phyloP scores from a whole-genome alignment of 805 yeast species.

The Kodamaea lidongshanica region DNA sequence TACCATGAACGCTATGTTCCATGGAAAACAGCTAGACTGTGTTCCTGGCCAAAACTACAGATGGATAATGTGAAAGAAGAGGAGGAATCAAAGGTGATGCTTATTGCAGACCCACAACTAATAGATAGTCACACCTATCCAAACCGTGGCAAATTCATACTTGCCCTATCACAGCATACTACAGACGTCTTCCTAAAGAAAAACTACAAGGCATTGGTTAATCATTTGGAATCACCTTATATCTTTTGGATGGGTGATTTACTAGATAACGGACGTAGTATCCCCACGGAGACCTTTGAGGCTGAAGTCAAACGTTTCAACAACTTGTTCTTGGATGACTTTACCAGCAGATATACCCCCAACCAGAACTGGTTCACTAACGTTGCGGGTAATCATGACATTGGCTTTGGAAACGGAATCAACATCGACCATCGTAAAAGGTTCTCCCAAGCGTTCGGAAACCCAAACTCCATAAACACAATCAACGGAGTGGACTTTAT shows the following conservation, averaged over 20 bases:
- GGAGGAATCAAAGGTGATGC: conserved; percentile 22
- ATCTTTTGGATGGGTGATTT: conserved; percentile 38
- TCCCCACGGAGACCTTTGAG: conserved; percentile 25
- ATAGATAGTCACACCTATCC: conserved; percentile 42
- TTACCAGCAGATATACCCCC: conserved; percentile 9
- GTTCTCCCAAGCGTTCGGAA: conserved; percentile 28
- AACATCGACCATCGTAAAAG: conserved; percentile 21
- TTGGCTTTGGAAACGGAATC: conserved; percentile 23
- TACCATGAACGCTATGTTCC: conserved; percentile 32
- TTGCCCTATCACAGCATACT: conserved; percentile 34
- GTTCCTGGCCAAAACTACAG: conserved; percentile 25
- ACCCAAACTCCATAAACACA: conserved; percentile 19
- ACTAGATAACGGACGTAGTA: conserved; percentile 36
- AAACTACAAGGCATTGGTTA: conserved; percentile 30
- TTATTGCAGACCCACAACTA: conserved; percentile 41
- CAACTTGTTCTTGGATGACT: conserved; percentile 20
- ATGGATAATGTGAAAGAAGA: background rate
- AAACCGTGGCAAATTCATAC: conserved; percentile 26
- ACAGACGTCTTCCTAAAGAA: conserved; percentile 34
- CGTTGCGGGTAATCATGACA: conserved; percentile 26
- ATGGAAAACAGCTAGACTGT: conserved; percentile 17
- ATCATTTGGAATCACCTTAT: conserved; percentile 29
- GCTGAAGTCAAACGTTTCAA: conserved; percentile 27
- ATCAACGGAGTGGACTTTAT: conserved; percentile 29
- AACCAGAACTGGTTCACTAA: conserved; percentile 26